Evolutionary conservation across 1,284 basidiomycete species (phyloP).

Genomic region (Tilletia walkeri): DNA sequence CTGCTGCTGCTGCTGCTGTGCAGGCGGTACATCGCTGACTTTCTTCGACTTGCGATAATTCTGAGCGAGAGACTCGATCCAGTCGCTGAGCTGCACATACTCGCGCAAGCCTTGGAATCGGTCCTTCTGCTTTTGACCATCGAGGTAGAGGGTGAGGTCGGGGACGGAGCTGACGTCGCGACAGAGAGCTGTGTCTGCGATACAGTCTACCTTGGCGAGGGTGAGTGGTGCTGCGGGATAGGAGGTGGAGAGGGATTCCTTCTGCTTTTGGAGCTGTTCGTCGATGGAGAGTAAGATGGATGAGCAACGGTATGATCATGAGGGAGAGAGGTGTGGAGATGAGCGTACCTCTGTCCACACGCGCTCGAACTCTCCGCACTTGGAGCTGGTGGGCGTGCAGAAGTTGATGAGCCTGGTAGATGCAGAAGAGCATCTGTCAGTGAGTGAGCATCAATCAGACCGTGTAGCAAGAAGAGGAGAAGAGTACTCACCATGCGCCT

Average conservation of each 20-base stretch:
- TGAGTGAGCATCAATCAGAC: background rate
- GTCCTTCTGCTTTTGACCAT: slow-evolving; percentile 35
- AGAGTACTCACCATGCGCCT: background rate
- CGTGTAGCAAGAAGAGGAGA: background rate
- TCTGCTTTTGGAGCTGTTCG: slow-evolving; percentile 65
- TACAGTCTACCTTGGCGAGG: slow-evolving; percentile 51
- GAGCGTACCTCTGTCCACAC: slow-evolving; percentile 3
- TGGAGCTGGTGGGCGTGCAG: background rate
- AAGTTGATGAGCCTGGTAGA: slow-evolving; percentile 5
- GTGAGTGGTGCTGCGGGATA: slow-evolving; percentile 47
- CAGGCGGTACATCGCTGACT: slow-evolving; percentile 25
- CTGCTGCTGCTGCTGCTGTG: slow-evolving; percentile 15
- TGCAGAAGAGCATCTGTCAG: background rate
- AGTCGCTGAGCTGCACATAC: slow-evolving; percentile 41
- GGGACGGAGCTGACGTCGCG: slow-evolving; percentile 37
- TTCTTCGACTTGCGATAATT: slow-evolving; percentile 36
- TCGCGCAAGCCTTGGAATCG: slow-evolving; percentile 41
- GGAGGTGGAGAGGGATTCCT: slow-evolving; percentile 61
- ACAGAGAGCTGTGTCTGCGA: slow-evolving; percentile 43
- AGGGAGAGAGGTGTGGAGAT: background rate
- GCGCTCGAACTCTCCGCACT: background rate
- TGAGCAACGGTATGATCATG: background rate
- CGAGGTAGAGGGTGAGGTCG: slow-evolving; percentile 36
- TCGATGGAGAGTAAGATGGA: too few species aligned
- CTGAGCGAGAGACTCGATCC: slow-evolving; percentile 38